phyloP scores from a whole-genome alignment of 495 filamentous ascomycete species.

The Annulohypoxylon moriforme region DNA sequence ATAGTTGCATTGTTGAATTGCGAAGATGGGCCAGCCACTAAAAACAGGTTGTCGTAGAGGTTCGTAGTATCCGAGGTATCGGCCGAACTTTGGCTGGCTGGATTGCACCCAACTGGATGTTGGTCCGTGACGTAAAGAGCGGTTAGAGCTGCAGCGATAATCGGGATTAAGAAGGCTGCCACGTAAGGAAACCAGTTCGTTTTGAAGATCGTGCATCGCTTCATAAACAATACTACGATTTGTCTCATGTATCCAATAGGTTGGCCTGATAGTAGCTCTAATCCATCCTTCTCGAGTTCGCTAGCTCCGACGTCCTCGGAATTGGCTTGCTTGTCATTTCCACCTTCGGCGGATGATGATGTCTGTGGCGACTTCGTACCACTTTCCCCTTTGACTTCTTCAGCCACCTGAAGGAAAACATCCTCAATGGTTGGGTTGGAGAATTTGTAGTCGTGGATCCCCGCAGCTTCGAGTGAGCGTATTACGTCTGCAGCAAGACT shows the following conservation, averaged over 20 bases:
- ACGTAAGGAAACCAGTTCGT: slow-evolving; percentile 79
- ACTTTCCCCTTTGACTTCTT: slow-evolving; percentile 65
- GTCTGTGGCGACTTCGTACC: slow-evolving; percentile 31
- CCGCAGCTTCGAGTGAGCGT: slow-evolving; percentile 68
- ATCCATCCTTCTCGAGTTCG: slow-evolving; percentile 46
- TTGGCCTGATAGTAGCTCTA: slow-evolving; percentile 74
- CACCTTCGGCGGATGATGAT: slow-evolving; percentile 24
- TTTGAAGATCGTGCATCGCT: slow-evolving; percentile 79
- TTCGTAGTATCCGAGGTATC: slow-evolving; percentile 34
- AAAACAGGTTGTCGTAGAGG: slow-evolving; percentile 55
- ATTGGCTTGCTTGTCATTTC: slow-evolving; percentile 42
- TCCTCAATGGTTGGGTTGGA: slow-evolving; percentile 88
- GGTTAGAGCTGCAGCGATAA: slow-evolving; percentile 79
- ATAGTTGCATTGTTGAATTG: slow-evolving; percentile 57
- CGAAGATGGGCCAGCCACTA: slow-evolving; percentile 71
- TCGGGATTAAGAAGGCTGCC: slow-evolving; percentile 76
- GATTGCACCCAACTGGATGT: slow-evolving; percentile 67
- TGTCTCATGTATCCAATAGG: slow-evolving; percentile 73
- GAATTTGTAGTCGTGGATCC: slow-evolving; percentile 77
- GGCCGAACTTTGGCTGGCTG: slow-evolving; percentile 45
- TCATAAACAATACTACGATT: slow-evolving; percentile 77
- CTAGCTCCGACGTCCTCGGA: slow-evolving; percentile 38
- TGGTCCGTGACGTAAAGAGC: slow-evolving; percentile 75
- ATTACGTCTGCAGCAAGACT: slow-evolving; percentile 73
- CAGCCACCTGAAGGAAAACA: slow-evolving; percentile 85